Conservation (phyloP, 805 yeast species). For the Saccharomyces paradoxus region DNA sequence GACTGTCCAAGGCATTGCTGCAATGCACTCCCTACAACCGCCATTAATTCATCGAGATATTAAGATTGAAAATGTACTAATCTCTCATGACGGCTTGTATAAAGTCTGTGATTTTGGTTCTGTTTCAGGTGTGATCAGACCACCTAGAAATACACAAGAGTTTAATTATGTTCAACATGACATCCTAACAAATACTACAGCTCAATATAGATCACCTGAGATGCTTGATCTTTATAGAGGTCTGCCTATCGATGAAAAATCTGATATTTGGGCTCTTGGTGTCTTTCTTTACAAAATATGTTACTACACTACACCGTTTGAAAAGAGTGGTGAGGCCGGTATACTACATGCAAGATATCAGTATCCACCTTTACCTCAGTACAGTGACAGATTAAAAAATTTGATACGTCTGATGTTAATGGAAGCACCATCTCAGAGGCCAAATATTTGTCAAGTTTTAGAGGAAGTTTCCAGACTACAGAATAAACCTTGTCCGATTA, state of each 20-base stretch:
- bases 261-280: slow-evolving; percentile 84
- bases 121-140: slow-evolving; percentile 55
- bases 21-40: slow-evolving; percentile 65
- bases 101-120: slow-evolving; percentile 82
- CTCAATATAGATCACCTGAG: slow-evolving; percentile 79
- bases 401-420: slow-evolving; percentile 53
- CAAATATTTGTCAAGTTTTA: slow-evolving; percentile 63
- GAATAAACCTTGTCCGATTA: slow-evolving; percentile 39
- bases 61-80: slow-evolving; percentile 71
- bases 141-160: slow-evolving; percentile 58
- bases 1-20: slow-evolving; percentile 63
- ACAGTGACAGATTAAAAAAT: slow-evolving; percentile 56
- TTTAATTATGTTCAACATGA: slow-evolving; percentile 54
- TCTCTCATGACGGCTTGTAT: slow-evolving; percentile 48
- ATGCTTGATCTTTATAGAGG: slow-evolving; percentile 68
- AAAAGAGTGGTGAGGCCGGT: slow-evolving; percentile 52
- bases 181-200: slow-evolving; percentile 71
- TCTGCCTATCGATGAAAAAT: slow-evolving; percentile 68
- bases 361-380: slow-evolving; percentile 48
- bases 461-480: slow-evolving; percentile 63
- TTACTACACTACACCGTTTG: slow-evolving; percentile 79
- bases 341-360: slow-evolving; percentile 50
- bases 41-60: slow-evolving; percentile 73
- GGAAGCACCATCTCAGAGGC: slow-evolving; percentile 63
- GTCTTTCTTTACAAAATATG: slow-evolving; percentile 69